A percentile compares a stretch with the other conserved stretches of the same genome.
These are phyloP conservation scores for Periconia sp. DNA, from an alignment of 2,329 filamentous ascomycete species.

Conservation along the genomic window DNA sequence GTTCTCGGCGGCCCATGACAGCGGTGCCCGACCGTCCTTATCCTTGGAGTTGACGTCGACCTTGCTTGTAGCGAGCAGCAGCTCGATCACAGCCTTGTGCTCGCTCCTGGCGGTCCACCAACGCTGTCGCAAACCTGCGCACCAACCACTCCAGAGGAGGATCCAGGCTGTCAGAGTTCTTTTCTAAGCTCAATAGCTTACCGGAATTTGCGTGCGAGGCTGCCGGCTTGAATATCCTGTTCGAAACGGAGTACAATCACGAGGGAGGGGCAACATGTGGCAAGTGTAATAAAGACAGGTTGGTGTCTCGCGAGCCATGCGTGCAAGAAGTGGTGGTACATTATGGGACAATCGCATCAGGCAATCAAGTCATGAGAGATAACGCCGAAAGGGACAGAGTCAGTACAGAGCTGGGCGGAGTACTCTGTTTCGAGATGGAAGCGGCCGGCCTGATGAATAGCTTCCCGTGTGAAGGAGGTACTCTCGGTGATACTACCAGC, in stretches of 20 bases:
- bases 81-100: too few species aligned
- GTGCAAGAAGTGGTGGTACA: constrained; percentile 2
- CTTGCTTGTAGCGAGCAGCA: too few species aligned
- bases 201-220: constrained; percentile 1
- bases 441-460: constrained; percentile 3
- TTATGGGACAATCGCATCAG: constrained; percentile 7
- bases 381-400: constrained; percentile 3
- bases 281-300: constrained; percentile 1
- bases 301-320: constrained; percentile 1
- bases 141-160: too few species aligned
- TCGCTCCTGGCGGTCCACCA: too few species aligned
- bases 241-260: constrained; percentile 1
- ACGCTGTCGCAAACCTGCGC: too few species aligned
- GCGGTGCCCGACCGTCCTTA: too few species aligned
- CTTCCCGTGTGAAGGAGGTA: too few species aligned
- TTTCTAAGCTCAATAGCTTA: constrained; percentile 1
- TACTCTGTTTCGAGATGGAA: constrained; percentile 6
- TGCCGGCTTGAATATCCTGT: not conserved
- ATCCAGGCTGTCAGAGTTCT: too few species aligned
- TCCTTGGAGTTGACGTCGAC: too few species aligned
- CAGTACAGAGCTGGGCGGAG: not conserved
- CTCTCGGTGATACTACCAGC: too few species aligned
- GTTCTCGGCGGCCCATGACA: too few species aligned
- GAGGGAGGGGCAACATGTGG: constrained; percentile 1
- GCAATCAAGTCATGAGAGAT: constrained; percentile 6